Evolutionary conservation across 2,329 filamentous ascomycete species (phyloP).

Genomic region (Fusarium tanahbumbuense): DNA sequence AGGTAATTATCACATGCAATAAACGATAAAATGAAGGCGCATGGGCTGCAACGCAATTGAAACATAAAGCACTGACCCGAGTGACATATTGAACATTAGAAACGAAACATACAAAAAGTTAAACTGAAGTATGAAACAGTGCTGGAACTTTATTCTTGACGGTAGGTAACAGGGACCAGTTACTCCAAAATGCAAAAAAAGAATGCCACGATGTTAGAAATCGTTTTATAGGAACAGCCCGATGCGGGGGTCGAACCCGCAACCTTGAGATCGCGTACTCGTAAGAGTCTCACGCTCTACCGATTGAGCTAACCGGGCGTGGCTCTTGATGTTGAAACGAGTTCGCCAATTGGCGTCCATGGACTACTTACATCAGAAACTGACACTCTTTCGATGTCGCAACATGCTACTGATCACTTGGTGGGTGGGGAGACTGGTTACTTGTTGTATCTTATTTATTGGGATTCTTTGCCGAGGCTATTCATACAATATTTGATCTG

Average conservation of each 20-base stretch:
- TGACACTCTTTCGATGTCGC: too few species aligned
- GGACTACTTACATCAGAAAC: not conserved
- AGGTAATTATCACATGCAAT: not conserved
- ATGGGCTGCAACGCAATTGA: not conserved
- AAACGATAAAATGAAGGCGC: not conserved
- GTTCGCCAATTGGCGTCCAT: accelerated
- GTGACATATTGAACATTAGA: not conserved
- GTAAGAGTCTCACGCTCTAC: slow-evolving; percentile 77
- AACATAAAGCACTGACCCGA: not conserved
- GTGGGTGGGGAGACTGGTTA: too few species aligned
- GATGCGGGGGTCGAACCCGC: slow-evolving; percentile 64
- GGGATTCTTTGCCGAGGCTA: too few species aligned
- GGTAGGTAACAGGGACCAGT: too few species aligned
- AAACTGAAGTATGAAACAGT: not conserved
- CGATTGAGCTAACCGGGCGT: slow-evolving; percentile 49
- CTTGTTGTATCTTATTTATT: not conserved
- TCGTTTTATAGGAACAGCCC: slow-evolving; percentile 47
- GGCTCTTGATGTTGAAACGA: slow-evolving; percentile 15
- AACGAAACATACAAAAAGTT: too few species aligned
- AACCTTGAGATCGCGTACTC: slow-evolving; percentile 62
- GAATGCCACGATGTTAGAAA: not conserved
- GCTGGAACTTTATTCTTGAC: not conserved
- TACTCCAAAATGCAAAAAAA: not conserved
- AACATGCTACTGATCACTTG: too few species aligned
- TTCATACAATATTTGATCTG: not conserved